Conservation (phyloP, 208 protist genomes). For the Acanthamoeba sp. region DNA sequence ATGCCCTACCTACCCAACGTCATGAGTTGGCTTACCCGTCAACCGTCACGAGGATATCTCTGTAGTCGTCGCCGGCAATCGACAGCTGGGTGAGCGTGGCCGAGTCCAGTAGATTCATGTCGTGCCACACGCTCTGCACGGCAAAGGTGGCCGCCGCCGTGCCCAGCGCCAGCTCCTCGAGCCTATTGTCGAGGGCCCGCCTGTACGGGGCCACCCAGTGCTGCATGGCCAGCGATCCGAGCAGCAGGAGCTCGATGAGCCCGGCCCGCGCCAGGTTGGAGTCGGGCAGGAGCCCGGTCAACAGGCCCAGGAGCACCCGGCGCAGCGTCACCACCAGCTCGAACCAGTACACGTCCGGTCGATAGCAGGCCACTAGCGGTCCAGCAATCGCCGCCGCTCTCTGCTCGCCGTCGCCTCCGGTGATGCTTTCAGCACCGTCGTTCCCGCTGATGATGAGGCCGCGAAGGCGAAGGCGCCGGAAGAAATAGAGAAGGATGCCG, state of each 20-base stretch:
- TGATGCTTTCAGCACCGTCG: background rate
- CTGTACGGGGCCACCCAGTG: background rate
- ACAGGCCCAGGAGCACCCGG: background rate
- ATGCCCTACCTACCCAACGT: background rate
- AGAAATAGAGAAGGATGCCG: background rate
- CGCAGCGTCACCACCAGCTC: background rate
- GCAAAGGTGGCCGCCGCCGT: constrained; percentile 13
- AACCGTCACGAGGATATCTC: background rate
- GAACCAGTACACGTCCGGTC: background rate
- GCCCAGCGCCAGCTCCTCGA: constrained; percentile 13
- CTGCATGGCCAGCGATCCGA: background rate
- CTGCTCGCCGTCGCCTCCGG: background rate
- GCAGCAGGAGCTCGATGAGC: background rate
- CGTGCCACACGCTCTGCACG: constrained; percentile 1
- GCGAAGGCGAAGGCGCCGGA: background rate
- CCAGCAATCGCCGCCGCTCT: background rate
- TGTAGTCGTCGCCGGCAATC: background rate
- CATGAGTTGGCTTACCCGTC: background rate
- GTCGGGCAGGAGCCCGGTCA: background rate
- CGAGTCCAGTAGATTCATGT: background rate
- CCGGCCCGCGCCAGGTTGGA: background rate
- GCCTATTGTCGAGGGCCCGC: background rate
- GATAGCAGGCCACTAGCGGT: background rate
- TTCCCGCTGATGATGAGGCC: background rate
- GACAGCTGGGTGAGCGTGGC: background rate